A percentile compares a stretch with the other conserved stretches of the same genome.
Conservation (phyloP, 306 rosid species). For the Echinosophora koreensis region DNA sequence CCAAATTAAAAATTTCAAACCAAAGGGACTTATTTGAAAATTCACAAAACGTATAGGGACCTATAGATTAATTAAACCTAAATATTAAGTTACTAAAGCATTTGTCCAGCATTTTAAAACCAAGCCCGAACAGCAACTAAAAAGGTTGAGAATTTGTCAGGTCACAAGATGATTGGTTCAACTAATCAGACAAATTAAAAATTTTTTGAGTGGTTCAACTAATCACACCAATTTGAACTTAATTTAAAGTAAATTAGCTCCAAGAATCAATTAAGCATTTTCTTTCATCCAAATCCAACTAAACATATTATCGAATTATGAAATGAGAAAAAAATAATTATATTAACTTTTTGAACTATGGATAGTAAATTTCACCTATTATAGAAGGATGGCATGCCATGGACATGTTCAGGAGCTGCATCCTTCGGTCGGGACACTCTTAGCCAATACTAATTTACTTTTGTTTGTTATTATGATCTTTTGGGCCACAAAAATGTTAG, state of each 20-base stretch:
- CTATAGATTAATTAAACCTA: neutral
- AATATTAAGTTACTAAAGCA: neutral
- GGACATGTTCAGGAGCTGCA: neutral
- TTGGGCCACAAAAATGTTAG: neutral
- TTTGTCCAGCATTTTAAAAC: neutral
- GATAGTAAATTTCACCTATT: neutral
- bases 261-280: constrained; percentile 6
- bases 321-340: neutral
- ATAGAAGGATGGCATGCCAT: neutral
- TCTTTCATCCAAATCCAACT: constrained; percentile 5
- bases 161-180: neutral
- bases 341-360: constrained; percentile 6
- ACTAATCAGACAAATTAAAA: too few species aligned
- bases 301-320: neutral
- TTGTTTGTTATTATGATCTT: neutral
- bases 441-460: neutral
- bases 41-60: neutral
- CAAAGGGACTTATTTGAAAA: neutral
- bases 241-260: too few species aligned
- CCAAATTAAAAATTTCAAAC: neutral
- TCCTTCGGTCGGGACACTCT: neutral
- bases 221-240: neutral
- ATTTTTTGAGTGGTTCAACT: too few species aligned
- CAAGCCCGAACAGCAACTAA: neutral
- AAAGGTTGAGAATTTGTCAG: neutral